Base-by-base conservation (phyloP, 2,329 filamentous ascomycete genomes). In the Fusarium verticillioides region DNA sequence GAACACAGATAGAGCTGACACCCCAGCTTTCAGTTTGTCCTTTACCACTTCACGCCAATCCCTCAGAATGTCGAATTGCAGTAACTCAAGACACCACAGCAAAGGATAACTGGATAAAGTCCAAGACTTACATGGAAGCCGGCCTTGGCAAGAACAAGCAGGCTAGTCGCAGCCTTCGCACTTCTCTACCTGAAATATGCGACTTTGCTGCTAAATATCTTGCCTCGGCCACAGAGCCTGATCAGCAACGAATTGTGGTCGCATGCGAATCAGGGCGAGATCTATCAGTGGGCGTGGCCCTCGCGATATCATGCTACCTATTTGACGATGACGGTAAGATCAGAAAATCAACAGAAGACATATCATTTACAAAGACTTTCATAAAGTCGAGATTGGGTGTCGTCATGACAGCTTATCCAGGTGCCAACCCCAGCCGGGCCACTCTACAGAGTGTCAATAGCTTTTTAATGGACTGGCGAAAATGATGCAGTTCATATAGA, bases 371-470 rank as follows among this genome's bases (percentile, higher is more conserved):
- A 79, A 98, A 99, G 82, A 85, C 87, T 13, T 86, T 92, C 56
- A 95, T 98, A 79, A 92, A 93, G 75, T 89, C 91, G 75, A 88
- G 92, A 59, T 85, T 98, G 37, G 92, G 93, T n/a, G 93, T 91
- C 85, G 93, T 98, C 75, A 94, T 96, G 81, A 92, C 91, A 9
- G 90, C 89, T 1, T 92, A 92, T 79, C 92, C 95, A 2, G 91
- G 93, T 74, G 93, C 92, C 5, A 97, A 97, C 79, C 95, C 96
- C 0, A 95, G 92, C 70, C 87, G 96, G 40, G 88, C 93, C 28
- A 98, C 95, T 0, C 84, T 98, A 42, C 95, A 98, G 82, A 96
- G 94, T 75, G 92, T 98, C 9, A 98, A 98, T 82, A 93, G 93
- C 62, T 97, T 94, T 78, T 83, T 98, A 58, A 96, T 98, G 90